Evolutionary conservation across 345 rosid species (phyloP).

Genomic region (Gossypium stocksii): DNA sequence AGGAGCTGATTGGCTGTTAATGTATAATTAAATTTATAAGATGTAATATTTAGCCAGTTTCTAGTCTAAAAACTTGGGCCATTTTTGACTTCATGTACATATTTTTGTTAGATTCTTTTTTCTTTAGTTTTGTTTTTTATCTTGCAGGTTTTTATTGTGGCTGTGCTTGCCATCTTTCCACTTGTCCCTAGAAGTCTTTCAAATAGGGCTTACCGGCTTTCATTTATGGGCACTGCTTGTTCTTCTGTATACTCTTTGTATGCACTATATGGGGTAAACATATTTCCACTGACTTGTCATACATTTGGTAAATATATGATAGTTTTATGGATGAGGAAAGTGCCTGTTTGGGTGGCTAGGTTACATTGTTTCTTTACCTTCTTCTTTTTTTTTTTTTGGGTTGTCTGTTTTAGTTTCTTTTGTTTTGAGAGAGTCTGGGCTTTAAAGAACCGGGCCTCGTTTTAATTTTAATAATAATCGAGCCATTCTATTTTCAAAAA

Average conservation of each 20-base stretch:
- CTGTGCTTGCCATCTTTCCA: slow-evolving; percentile 83
- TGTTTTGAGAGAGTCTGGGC: too few relatives aligned
- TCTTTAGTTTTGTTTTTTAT: slow-evolving; percentile 13
- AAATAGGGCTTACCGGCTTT: slow-evolving; percentile 77
- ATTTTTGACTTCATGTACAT: neutral
- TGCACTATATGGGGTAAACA: slow-evolving; percentile 79
- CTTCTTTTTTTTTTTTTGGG: too few relatives aligned
- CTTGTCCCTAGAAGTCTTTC: slow-evolving; percentile 69
- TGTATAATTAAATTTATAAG: neutral
- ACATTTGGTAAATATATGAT: slow-evolving; percentile 2
- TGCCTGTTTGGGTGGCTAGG: too few relatives aligned
- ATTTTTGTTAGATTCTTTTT: slow-evolving; percentile 11
- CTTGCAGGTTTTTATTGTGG: slow-evolving; percentile 79
- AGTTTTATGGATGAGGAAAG: neutral
- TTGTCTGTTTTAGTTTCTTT: too few relatives aligned
- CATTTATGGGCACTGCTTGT: slow-evolving; percentile 91
- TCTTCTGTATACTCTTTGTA: slow-evolving; percentile 78
- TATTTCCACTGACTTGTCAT: slow-evolving; percentile 14
- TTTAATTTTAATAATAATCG: too few relatives aligned
- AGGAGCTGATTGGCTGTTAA: neutral
- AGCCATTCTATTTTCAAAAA: too few relatives aligned
- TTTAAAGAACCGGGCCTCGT: too few relatives aligned
- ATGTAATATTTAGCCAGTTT: neutral
- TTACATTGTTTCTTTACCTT: too few relatives aligned
- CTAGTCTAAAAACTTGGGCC: neutral